Evolutionary conservation across 768 basidiomycete species (phyloP).

Genomic region (Kondoa subrosea): DNA sequence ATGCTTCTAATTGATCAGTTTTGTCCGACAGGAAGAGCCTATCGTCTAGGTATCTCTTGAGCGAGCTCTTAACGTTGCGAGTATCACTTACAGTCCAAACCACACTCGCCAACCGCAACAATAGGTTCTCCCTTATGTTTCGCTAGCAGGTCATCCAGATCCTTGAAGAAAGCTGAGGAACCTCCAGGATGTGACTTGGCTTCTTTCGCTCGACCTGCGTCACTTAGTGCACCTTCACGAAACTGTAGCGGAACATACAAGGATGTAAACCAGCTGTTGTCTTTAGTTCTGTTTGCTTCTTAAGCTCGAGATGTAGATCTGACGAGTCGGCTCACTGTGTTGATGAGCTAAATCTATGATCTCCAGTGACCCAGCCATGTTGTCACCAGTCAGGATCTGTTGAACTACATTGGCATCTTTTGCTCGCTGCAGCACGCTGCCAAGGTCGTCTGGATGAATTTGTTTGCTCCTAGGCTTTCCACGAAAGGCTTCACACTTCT

Average conservation of each 20-base stretch:
- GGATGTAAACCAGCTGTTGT: constrained; percentile 11
- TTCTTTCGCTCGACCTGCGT: constrained; percentile 48
- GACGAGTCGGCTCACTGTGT: constrained; percentile 36
- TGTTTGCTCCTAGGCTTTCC: constrained; percentile 33
- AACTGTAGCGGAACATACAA: constrained; percentile 49
- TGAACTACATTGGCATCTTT: constrained; percentile 46
- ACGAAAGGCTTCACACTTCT: constrained; percentile 27
- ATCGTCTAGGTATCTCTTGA: constrained; percentile 45
- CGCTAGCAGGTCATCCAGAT: constrained; percentile 43
- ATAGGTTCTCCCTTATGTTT: constrained; percentile 43
- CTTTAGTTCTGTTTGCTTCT: too few species aligned
- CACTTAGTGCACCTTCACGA: constrained; percentile 49
- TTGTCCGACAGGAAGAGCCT: constrained; percentile 48
- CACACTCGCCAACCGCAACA: constrained; percentile 64
- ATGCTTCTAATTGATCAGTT: constrained; percentile 47
- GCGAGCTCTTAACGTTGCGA: neutral
- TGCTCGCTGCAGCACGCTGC: constrained; percentile 44
- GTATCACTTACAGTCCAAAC: constrained; percentile 33
- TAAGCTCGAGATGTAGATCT: too few species aligned
- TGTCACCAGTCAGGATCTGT: constrained; percentile 63
- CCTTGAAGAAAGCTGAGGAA: constrained; percentile 45
- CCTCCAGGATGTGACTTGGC: constrained; percentile 47
- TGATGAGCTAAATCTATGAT: constrained; percentile 48
- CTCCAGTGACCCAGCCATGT: constrained; percentile 45
- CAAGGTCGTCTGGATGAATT: constrained; percentile 47